Conservation (phyloP, 2,329 filamentous ascomycete genomes). For the Calonectria pseudoreteaudii region DNA sequence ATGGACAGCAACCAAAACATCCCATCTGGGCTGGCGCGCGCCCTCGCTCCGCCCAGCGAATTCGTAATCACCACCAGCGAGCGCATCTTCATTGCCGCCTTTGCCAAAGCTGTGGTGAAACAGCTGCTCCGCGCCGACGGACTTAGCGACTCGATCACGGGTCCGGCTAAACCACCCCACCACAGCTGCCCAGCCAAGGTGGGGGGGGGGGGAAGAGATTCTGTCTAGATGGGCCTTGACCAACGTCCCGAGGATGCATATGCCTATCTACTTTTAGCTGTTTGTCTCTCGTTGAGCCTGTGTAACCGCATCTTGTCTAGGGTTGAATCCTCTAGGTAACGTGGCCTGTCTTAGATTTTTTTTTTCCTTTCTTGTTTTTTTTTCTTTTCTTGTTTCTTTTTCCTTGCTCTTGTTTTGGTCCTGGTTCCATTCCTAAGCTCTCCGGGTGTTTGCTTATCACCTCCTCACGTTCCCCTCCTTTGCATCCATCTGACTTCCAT, state of each 20-base stretch:
- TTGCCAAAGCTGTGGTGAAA: not conserved
- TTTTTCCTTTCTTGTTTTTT: too few relatives aligned
- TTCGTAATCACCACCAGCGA: not conserved
- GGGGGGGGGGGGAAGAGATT: not conserved
- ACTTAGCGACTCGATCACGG: slow-evolving; percentile 4
- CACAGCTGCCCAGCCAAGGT: not conserved
- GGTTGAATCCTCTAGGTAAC: not conserved
- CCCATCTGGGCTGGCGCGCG: not conserved
- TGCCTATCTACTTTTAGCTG: slow-evolving; percentile 7
- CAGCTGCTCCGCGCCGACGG: not conserved
- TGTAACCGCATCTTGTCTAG: not conserved
- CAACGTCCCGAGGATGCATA: slow-evolving; percentile 4
- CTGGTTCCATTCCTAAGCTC: slow-evolving; percentile 3
- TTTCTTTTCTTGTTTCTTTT: not conserved
- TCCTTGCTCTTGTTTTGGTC: not conserved
- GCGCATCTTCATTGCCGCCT: not conserved
- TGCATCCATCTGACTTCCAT: slow-evolving; percentile 8
- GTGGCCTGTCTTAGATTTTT: not conserved
- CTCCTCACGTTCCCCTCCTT: slow-evolving; percentile 22
- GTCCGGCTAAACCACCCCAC: not conserved
- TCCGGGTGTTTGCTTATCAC: slow-evolving; percentile 28
- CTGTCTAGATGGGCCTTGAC: slow-evolving; percentile 10
- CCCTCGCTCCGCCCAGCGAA: not conserved
- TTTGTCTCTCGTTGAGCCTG: not conserved
- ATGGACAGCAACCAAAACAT: not conserved